Base-by-base conservation (phyloP, 768 basidiomycete genomes). In the Cystofilobasidium capitatum region DNA sequence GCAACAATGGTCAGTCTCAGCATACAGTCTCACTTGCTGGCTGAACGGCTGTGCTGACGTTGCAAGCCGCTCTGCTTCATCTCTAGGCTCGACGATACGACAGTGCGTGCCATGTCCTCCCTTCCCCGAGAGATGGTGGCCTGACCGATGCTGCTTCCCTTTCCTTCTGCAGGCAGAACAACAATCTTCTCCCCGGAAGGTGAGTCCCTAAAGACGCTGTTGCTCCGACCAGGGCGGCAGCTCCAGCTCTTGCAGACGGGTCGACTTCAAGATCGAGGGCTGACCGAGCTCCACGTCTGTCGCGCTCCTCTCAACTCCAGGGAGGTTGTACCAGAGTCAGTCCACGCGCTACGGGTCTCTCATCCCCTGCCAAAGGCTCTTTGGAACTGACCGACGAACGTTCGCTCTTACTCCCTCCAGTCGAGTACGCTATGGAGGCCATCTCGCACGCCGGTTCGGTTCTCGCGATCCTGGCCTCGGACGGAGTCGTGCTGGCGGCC, bases 361-460 rank as follows among this genome's bases (percentile, higher is more conserved):
- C 9, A 29, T 60, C 14, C 17, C 36, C 8, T 59, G 6, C 40
- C n/a, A 2, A 16, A 12, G 20, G n/a, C 17, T n/a, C 4, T 60
- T 8, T 24, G 55, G 3, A 57, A 13, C 9, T 17, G 9, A 57
- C 55, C 29, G 55, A 66, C 26, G n/a, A 26, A 60, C 39, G 63
- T 70, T 65, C 69, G 24, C 20, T 13, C 31, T 35, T 36, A 3
- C 10, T 37, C 26, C 29, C 7, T 37, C 4, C 58, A 94, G 94
- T 98, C 81, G 94, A 99, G 81, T 99, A 99, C 83, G 94, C 94
- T 51, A 96, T 98, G 91, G 96, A 98, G 77, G 91, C 92, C 67
- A 97, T 98, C 81, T 96, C 92, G 35, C 88, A 92, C 74, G 91
- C 91, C 24, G 90, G 90, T 63, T 89, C 91, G 47, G 91, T 94